Percentiles rank a stretch among this genome's conserved stretches.
Conservation (phyloP, 1,284 basidiomycete genomes). For the Cystobasidium sp. region DNA sequence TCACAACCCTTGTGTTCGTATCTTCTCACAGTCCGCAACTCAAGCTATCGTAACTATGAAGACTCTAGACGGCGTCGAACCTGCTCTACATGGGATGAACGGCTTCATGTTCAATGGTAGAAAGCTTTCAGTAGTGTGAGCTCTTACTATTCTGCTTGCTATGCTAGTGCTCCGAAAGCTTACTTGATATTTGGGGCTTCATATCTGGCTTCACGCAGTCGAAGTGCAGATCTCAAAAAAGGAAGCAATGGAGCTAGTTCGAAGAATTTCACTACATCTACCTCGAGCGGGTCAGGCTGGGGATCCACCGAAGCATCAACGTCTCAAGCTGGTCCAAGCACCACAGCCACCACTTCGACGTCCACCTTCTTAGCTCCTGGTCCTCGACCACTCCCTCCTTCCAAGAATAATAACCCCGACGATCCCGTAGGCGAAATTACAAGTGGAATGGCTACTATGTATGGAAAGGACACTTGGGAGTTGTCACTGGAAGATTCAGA, state of each 20-base stretch:
- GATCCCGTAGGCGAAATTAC: background rate
- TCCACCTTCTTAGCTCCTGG: conserved; percentile 11
- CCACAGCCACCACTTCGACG: background rate
- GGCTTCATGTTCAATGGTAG: conserved; percentile 4
- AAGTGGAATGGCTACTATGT: background rate
- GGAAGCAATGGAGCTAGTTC: background rate
- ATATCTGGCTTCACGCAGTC: background rate
- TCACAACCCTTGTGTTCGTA: too few relatives aligned
- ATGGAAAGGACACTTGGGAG: conserved; percentile 38
- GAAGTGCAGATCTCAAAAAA: background rate
- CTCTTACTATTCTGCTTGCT: background rate
- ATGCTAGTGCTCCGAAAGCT: background rate
- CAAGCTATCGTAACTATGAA: conserved; percentile 26
- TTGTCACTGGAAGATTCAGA: conserved; percentile 34
- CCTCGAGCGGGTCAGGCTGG: background rate
- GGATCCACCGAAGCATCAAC: background rate
- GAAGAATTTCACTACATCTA: background rate
- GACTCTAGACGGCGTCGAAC: background rate
- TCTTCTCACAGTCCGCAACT: background rate
- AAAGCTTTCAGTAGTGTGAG: background rate
- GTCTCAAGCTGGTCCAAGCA: conserved; percentile 7
- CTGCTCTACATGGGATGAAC: conserved; percentile 11
- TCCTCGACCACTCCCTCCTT: background rate
- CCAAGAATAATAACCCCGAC: background rate
- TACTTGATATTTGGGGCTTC: background rate